Conservation (phyloP, 768 basidiomycete species). For the Candolleomyces efflorescens region DNA sequence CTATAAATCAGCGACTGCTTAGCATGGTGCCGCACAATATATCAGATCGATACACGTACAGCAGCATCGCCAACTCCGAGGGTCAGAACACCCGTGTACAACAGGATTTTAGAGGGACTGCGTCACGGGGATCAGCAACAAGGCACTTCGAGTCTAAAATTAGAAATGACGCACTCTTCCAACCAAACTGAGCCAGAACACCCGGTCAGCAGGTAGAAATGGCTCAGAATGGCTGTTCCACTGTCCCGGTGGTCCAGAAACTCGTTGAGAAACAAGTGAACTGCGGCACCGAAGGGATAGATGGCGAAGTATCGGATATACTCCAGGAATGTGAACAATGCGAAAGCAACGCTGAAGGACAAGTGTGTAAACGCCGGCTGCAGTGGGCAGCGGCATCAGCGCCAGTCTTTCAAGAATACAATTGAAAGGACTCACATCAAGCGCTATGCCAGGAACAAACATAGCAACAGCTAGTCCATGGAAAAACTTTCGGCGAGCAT, state of each 20-base stretch:
- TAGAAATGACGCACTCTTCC: constrained; percentile 65
- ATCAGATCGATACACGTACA: constrained; percentile 40
- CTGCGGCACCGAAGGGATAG: constrained; percentile 89
- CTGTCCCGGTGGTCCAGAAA: constrained; percentile 94
- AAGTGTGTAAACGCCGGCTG: constrained; percentile 97
- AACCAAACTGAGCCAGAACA: constrained; percentile 95
- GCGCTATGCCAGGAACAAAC: constrained; percentile 91
- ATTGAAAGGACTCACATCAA: constrained; percentile 65
- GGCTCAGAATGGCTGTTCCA: constrained; percentile 94
- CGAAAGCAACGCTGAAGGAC: constrained; percentile 92
- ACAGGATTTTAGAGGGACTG: constrained; percentile 41
- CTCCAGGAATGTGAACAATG: constrained; percentile 93
- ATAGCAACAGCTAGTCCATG: constrained; percentile 93
- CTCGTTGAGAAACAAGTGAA: constrained; percentile 97
- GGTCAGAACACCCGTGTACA: constrained; percentile 83
- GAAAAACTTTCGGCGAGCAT: constrained; percentile 94
- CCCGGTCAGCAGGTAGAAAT: constrained; percentile 95
- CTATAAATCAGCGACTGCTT: constrained; percentile 31
- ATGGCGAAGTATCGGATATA: constrained; percentile 98
- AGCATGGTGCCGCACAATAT: not conserved
- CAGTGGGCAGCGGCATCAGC: not conserved
- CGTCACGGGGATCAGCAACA: not conserved
- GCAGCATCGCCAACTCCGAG: constrained; percentile 93
- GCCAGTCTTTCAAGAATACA: constrained; percentile 2
- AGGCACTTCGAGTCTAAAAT: not conserved